Evolutionary conservation across 192 early-diverging fungal genomes (phyloP).

Genomic region (Powellomyces hirtus): DNA sequence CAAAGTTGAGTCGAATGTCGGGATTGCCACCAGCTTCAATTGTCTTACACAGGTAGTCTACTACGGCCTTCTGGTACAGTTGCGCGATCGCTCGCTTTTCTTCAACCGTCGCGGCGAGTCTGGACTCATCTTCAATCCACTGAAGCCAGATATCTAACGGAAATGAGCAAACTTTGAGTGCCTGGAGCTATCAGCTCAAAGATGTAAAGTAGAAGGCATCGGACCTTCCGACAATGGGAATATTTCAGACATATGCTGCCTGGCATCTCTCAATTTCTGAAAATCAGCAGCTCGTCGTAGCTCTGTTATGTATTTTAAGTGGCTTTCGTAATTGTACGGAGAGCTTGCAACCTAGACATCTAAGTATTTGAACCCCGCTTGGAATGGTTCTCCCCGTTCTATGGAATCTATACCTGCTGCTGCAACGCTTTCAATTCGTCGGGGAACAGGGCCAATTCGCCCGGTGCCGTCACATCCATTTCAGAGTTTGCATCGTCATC

Average conservation of each 20-base stretch:
- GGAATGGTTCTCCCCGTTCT: no score
- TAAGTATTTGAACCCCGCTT: no score
- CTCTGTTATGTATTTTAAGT: conserved; percentile 45
- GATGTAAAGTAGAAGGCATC: background rate
- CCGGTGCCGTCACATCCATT: no score
- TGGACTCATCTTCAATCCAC: conserved; percentile 68
- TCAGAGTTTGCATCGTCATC: no score
- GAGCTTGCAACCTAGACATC: no score
- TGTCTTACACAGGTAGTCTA: conserved; percentile 71
- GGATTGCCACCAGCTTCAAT: background rate
- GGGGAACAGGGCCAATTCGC: no score
- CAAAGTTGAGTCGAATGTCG: background rate
- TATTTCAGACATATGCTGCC: conserved; percentile 52
- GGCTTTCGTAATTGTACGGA: conserved; percentile 52
- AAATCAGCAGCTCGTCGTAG: conserved; percentile 29
- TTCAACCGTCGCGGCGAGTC: conserved; percentile 41
- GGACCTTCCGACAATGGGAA: conserved; percentile 68
- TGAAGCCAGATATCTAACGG: conserved; percentile 69
- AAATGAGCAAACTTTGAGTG: background rate
- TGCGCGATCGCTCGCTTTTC: conserved; percentile 47
- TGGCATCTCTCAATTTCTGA: conserved; percentile 50
- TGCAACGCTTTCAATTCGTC: no score
- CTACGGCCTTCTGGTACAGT: conserved; percentile 51
- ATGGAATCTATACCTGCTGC: no score
- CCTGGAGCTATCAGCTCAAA: background rate